Percentiles rank a stretch among this genome's conserved stretches.
These are phyloP conservation scores for Claviceps purpurea DNA, from an alignment of 2,329 filamentous ascomycete species.

Conservation along the genomic window DNA sequence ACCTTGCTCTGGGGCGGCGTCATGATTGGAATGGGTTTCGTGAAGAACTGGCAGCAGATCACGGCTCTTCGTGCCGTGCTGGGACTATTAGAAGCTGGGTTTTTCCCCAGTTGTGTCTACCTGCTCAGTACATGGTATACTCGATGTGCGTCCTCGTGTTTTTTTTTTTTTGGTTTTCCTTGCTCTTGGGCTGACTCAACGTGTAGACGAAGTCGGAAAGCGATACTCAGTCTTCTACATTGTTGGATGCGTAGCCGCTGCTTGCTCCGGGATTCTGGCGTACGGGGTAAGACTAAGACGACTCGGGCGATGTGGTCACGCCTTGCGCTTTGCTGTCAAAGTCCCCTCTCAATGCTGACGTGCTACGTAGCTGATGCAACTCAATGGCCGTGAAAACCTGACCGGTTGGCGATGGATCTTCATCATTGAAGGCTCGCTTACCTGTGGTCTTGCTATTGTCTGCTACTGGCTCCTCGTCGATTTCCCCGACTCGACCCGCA, in stretches of 20 bases:
- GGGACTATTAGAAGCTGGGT: constrained; percentile 55
- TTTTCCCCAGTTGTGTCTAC: constrained; percentile 59
- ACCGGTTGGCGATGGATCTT: constrained; percentile 58
- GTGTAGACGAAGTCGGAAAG: constrained; percentile 51
- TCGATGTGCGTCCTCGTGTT: constrained; percentile 33
- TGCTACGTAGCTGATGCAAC: constrained; percentile 39
- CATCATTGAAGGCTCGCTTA: constrained; percentile 40
- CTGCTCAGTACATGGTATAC: constrained; percentile 64
- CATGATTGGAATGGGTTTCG: constrained; percentile 56
- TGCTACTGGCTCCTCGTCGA: constrained; percentile 48
- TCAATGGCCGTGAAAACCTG: constrained; percentile 40
- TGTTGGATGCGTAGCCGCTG: constrained; percentile 51
- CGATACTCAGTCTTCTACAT: constrained; percentile 58
- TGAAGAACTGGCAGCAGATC: constrained; percentile 35
- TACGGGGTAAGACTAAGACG: constrained; percentile 36
- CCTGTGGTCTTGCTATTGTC: constrained; percentile 33
- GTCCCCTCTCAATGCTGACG: background rate
- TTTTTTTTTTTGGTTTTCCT: constrained; percentile 45
- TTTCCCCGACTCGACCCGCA: constrained; percentile 44
- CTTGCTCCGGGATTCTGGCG: constrained; percentile 54
- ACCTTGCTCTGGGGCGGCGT: constrained; percentile 44
- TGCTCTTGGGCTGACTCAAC: constrained; percentile 14
- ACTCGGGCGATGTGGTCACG: no score
- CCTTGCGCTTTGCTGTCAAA: no score
- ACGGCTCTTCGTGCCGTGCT: constrained; percentile 44